Evolutionary conservation across 768 basidiomycete species (phyloP), one percentile per base, ranked within the genome.

Genomic region (Lactifluus echinatus): DNA sequence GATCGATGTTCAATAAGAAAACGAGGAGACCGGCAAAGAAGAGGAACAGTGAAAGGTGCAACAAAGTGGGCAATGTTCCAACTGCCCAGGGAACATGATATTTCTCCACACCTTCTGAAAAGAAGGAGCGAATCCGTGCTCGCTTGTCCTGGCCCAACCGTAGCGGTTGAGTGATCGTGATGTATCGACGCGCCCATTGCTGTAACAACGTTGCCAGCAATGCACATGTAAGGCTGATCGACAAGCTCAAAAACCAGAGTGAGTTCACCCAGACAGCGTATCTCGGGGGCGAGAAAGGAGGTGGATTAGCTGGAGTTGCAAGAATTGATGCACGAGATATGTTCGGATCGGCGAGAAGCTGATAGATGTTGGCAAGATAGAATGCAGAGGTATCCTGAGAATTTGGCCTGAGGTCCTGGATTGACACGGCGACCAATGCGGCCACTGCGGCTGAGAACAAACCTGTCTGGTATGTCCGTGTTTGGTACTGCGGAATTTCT

Each of bases 1-100:
- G 34, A 29, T 61, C 21, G 26, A 61, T 47, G 5, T 47, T 49
- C 2, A 29, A 50, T 15, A 61, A 21, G 42, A 50, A 61, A 1
- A 50, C 19, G 24, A 45, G 2, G 23, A 58, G 56, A 19, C 56
- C 59, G 4, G 39, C n/a, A 43, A 61, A 45, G 57, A 61, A 61
- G 11, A 61, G 50, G 50, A 53, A 58, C 4, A 61, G 48, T 8
- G 59, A 50, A 28, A 58, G 26, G 24, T 59, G 50, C 10, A 61
- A 39, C 21, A 61, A 33, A 1, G 52, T 8, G 15, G 60, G 60
- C 7, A 61, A 24, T 11, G 55, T 26, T 15, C 51, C 48, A 3
- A 56, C 39, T 6, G 29, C 40, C 45, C 23, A 44, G 26, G 26
- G 39, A 12, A 43, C 21, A n/a, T 50, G 46, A 5, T 37, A 21